Percentiles rank a stretch among this genome's conserved stretches.
phyloP scores from a whole-genome alignment of 345 rosid genomes.

The Adansonia digitata region DNA sequence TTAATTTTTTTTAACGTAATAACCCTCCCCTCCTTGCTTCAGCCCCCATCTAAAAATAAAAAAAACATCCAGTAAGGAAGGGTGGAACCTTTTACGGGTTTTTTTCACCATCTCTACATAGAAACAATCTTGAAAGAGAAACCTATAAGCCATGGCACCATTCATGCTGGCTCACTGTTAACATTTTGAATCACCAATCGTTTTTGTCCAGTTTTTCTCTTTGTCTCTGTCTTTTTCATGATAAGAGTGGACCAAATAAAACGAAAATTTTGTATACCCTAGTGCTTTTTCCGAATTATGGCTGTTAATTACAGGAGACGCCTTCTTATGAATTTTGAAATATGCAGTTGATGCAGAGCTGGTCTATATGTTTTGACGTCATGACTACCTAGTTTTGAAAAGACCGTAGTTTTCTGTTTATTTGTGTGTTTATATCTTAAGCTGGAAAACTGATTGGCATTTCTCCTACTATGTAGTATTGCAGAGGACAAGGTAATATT shows the following conservation, averaged over 20 bases:
- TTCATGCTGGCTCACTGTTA: not conserved
- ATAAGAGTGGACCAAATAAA: not conserved
- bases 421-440: not conserved
- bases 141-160: not conserved
- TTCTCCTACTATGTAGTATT: slow-evolving; percentile 39
- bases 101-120: not conserved
- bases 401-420: slow-evolving; percentile 1
- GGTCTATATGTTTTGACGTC: not conserved
- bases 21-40: not conserved
- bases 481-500: slow-evolving; percentile 92
- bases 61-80: no score
- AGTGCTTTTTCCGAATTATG: not conserved
- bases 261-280: not conserved
- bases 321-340: not conserved
- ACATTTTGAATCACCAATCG: not conserved
- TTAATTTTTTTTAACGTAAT: not conserved
- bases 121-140: not conserved
- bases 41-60: not conserved
- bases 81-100: not conserved
- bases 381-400: not conserved
- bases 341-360: not conserved
- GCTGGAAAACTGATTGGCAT: not conserved
- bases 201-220: not conserved
- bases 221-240: not conserved
- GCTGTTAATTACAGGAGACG: not conserved